Base-by-base conservation (phyloP, 1,139 yeast genomes). In the Magnusiomyces tetraspermus region DNA sequence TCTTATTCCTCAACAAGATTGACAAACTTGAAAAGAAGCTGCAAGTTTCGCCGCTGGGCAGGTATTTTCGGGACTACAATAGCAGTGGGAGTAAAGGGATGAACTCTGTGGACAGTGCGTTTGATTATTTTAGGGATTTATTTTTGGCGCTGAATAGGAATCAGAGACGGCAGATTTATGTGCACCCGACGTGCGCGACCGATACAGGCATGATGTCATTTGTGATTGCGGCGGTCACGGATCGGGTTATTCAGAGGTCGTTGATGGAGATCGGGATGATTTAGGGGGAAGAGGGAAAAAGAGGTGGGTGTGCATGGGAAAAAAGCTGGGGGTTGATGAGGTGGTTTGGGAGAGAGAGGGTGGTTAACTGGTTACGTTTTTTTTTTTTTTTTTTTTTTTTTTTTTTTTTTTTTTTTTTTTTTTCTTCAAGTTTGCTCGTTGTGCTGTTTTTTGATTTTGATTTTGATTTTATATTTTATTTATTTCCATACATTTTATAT, bases 121-220 rank as follows among this genome's bases (percentile, higher is more conserved):
- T 61, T 26, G 51, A 48, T 42, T 67, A 57, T 51, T 53, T 68
- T 41, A 65, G 61, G 51, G 46, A 49, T 10, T 46, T 57, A 52
- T 67, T 60, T 56, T 53, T 58, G 54, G 73, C 78, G 53, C 66
- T 84, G 60, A 86, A 86, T 65, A 72, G 79, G 36, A 57, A 56
- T 54, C 74, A 84, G 51, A 54, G 59, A 17, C 83, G 85, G 63
- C 92, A 90, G 5, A 79, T 90, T 36, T 94, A 94, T 66, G 84
- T 88, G 28, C 97, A 89, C 69, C 73, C 90, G 59, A 94, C 98
- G 1, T 89, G 97, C 71, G 99, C 99, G 1, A 92, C 98, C 0
- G 98, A 94, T 67, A 81, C 95, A 0, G 75, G 78, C 52, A 77
- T 87, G 28, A 90, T 90, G 96, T 78, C 79, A 63, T 90, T 89